A percentile compares a stretch with the other conserved stretches of the same genome.
Evolutionary conservation across 768 basidiomycete genomes (phyloP).

Genomic region (Lentinula sp.): DNA sequence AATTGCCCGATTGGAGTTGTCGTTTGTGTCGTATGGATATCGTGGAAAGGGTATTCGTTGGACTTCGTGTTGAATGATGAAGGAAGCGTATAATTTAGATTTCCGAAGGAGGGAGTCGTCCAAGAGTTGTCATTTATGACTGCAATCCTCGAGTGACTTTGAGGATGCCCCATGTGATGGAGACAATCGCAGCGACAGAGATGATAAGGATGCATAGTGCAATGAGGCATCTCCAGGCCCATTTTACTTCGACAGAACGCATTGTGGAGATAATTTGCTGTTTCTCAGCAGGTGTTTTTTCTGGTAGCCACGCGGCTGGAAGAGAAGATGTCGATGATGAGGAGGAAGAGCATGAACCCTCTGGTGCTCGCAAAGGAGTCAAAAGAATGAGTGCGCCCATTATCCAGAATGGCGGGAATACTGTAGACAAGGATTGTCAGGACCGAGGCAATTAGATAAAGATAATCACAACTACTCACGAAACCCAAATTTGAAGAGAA

Average conservation of each 20-base stretch:
- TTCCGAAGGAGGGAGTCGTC: not conserved
- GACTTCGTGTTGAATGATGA: not conserved
- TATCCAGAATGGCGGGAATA: constrained; percentile 60
- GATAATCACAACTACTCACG: constrained; percentile 29
- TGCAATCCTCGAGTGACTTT: constrained; percentile 4
- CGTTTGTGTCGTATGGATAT: not conserved
- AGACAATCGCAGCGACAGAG: constrained; percentile 23
- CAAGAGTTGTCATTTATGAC: not conserved
- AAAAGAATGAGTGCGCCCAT: constrained; percentile 51
- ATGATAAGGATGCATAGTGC: constrained; percentile 44
- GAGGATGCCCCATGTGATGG: constrained; percentile 26
- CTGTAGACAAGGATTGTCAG: constrained; percentile 21
- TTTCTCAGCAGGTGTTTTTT: constrained; percentile 48
- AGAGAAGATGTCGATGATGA: not conserved
- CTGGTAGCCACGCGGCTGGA: constrained; percentile 44
- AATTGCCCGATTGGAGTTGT: not conserved
- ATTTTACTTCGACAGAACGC: constrained; percentile 45
- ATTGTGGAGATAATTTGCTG: constrained; percentile 38
- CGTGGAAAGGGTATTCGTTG: not conserved
- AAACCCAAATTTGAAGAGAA: constrained; percentile 60
- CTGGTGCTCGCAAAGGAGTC: constrained; percentile 43
- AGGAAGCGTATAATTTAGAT: not conserved
- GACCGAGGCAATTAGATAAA: not conserved
- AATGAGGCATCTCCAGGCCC: constrained; percentile 49
- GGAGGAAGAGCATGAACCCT: constrained; percentile 13